Conservation (phyloP, 2,329 filamentous ascomycete genomes). For the Claviceps digitariae region DNA sequence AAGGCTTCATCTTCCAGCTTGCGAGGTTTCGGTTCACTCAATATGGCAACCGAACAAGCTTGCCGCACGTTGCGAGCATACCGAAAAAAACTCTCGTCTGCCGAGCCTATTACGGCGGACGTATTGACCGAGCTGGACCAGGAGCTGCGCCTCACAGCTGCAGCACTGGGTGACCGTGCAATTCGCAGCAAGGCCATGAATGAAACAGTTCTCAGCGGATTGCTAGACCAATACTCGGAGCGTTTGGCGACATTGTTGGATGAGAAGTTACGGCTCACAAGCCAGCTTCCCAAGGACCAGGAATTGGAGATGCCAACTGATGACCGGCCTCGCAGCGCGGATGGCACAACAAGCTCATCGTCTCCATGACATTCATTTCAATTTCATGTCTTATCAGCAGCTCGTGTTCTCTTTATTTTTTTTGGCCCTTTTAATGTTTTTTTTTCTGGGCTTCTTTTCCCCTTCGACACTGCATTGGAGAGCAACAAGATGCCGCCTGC, state of each 20-base stretch:
- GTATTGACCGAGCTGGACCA: constrained; percentile 49
- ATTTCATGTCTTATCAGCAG: constrained; percentile 2
- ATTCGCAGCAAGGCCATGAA: constrained; percentile 41
- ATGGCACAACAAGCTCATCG: constrained; percentile 21
- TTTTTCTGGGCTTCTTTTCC: too few species aligned
- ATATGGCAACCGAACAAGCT: constrained; percentile 50
- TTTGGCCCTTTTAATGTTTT: neutral
- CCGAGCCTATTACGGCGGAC: constrained; percentile 42
- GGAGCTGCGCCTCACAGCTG: constrained; percentile 48
- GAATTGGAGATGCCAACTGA: constrained; percentile 17
- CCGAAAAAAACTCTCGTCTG: constrained; percentile 46
- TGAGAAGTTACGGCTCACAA: constrained; percentile 48
- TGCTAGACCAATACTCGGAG: constrained; percentile 66
- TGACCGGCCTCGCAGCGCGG: constrained; percentile 19
- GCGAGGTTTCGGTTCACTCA: constrained; percentile 41
- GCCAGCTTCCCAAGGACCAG: constrained; percentile 17
- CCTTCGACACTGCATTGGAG: too few species aligned
- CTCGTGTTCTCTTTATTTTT: neutral
- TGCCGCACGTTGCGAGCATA: constrained; percentile 49
- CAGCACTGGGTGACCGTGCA: constrained; percentile 44
- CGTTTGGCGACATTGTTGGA: constrained; percentile 58
- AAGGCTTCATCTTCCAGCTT: constrained; percentile 34
- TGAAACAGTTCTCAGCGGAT: constrained; percentile 44
- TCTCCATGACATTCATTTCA: constrained; percentile 16
- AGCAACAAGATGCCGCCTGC: neutral